These are phyloP conservation scores for Triticum turgidum DNA, from an alignment of 176 grass and related monocot species.

Conservation along the genomic window DNA sequence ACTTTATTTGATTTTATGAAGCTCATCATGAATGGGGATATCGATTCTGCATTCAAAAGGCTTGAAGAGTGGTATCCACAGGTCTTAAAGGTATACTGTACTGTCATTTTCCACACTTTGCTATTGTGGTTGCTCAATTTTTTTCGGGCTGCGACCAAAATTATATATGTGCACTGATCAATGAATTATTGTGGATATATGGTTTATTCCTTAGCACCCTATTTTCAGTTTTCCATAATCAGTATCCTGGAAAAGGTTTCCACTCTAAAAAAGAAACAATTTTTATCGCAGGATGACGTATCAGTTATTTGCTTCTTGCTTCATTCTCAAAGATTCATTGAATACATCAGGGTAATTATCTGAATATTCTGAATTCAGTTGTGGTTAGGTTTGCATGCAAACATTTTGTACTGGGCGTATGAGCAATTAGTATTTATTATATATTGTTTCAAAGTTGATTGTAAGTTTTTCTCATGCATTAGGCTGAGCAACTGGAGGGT, in stretches of 20 bases:
- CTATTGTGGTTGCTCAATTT: constrained; percentile 14
- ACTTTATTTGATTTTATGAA: constrained; percentile 54
- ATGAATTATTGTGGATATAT: not conserved
- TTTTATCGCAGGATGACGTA: constrained; percentile 70
- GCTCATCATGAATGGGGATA: constrained; percentile 93
- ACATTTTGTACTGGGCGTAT: not conserved
- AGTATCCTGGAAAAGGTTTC: constrained; percentile 14
- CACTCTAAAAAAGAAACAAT: constrained; percentile 22
- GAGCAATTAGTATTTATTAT: not conserved
- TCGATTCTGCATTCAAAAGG: constrained; percentile 81
- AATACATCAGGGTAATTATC: constrained; percentile 84
- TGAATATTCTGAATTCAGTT: constrained; percentile 19
- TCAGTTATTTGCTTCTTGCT: constrained; percentile 95
- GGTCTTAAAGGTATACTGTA: constrained; percentile 66
- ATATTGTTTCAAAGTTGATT: not conserved
- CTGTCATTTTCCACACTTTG: not conserved
- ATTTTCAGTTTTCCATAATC: constrained; percentile 11
- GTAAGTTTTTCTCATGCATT: constrained; percentile 17
- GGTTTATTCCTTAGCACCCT: not conserved
- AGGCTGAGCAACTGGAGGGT: constrained; percentile 73
- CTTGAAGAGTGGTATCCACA: constrained; percentile 94
- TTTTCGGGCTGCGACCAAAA: not conserved
- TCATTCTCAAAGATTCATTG: constrained; percentile 93
- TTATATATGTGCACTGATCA: not conserved
- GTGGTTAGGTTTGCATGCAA: not conserved